These are phyloP conservation scores for Leccinum fibrillosum DNA, from an alignment of 768 basidiomycete species.

Conservation along the genomic window DNA sequence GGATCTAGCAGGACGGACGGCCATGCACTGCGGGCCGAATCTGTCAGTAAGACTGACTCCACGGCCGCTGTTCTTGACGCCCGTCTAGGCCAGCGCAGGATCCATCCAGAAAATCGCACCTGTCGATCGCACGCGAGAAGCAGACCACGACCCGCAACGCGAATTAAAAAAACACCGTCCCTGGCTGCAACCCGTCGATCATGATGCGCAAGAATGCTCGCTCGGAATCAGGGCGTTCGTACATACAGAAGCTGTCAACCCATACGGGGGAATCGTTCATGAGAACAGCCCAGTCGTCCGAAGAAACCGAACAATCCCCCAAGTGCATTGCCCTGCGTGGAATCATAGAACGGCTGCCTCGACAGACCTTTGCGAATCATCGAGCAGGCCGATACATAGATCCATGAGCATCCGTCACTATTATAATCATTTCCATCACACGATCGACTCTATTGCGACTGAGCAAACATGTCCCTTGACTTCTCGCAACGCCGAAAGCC, in stretches of 20 bases:
- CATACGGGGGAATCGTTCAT: conserved; percentile 98
- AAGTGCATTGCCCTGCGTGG: not conserved
- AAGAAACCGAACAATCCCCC: conserved; percentile 50
- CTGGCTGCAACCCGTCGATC: conserved; percentile 61
- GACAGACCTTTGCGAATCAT: conserved; percentile 54
- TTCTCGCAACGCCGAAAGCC: conserved; percentile 67
- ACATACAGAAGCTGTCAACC: conserved; percentile 94
- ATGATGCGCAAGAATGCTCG: conserved; percentile 57
- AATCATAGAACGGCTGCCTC: not conserved
- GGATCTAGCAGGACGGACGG: too few species aligned
- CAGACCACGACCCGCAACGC: too few species aligned
- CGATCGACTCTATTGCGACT: conserved; percentile 44
- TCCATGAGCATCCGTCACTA: too few species aligned
- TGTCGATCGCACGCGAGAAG: too few species aligned
- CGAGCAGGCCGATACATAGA: too few species aligned
- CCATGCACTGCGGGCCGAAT: too few species aligned
- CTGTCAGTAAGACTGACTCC: too few species aligned
- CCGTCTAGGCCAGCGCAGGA: too few species aligned
- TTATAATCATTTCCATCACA: too few species aligned
- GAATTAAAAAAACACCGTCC: too few species aligned
- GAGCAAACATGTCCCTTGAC: conserved; percentile 73
- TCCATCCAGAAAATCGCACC: too few species aligned
- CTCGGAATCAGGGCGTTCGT: conserved; percentile 73
- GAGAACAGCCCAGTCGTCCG: conserved; percentile 87
- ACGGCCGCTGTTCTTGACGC: too few species aligned